phyloP scores from a whole-genome alignment of 441 rosid species.

The Croton setiger region DNA sequence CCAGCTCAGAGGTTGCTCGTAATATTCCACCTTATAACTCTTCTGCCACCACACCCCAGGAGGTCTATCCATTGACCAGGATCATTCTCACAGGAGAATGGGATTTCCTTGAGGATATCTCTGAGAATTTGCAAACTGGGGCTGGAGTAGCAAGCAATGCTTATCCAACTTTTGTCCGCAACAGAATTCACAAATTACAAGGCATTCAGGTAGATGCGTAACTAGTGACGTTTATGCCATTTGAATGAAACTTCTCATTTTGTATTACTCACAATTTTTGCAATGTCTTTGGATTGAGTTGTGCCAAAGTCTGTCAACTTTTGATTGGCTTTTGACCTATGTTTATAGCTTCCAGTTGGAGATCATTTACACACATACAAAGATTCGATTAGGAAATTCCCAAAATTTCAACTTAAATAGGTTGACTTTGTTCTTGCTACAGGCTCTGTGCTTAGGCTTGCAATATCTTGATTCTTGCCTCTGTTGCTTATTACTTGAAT shows the following conservation, averaged over 20 bases:
- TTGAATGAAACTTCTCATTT: background rate
- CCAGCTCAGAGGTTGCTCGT: constrained; percentile 36
- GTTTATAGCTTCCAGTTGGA: too few relatives aligned
- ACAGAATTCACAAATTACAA: constrained; percentile 54
- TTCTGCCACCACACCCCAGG: constrained; percentile 48
- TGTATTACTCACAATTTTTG: background rate
- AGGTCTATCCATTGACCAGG: constrained; percentile 71
- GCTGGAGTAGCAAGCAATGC: constrained; percentile 24
- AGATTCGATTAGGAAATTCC: background rate
- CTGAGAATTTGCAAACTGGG: constrained; percentile 32
- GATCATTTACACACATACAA: background rate
- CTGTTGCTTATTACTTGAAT: background rate
- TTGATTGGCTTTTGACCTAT: too few relatives aligned
- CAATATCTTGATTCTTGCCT: background rate
- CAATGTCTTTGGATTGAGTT: background rate
- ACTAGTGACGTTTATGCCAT: background rate
- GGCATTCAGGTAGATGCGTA: constrained; percentile 45
- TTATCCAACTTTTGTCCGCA: constrained; percentile 71
- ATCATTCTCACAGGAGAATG: constrained; percentile 70
- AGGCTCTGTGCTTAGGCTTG: background rate
- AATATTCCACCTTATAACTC: constrained; percentile 69
- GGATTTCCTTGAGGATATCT: constrained; percentile 56
- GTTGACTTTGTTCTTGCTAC: background rate
- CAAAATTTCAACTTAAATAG: background rate
- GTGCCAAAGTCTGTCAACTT: too few relatives aligned